Evolutionary conservation across 495 filamentous ascomycete species (phyloP).

Genomic region (Clohesyomyces aquaticus): DNA sequence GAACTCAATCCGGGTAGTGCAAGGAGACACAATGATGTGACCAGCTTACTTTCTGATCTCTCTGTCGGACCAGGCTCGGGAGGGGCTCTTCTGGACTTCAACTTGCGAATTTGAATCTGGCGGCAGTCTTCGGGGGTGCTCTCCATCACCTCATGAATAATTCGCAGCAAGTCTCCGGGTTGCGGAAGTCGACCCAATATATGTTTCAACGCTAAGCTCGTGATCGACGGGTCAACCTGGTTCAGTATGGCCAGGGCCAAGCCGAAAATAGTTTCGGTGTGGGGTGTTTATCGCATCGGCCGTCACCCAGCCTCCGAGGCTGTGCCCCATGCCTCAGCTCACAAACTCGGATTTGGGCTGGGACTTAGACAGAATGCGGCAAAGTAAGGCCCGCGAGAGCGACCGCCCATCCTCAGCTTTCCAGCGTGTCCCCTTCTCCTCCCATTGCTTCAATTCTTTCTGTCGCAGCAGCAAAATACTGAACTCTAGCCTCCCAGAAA

Average conservation of each 20-base stretch:
- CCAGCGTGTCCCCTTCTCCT: neutral
- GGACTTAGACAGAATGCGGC: neutral
- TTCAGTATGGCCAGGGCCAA: conserved; percentile 6
- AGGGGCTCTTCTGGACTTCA: no score
- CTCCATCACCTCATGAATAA: neutral
- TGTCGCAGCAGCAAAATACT: neutral
- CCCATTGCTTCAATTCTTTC: neutral
- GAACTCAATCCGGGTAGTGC: no score
- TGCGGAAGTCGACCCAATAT: neutral
- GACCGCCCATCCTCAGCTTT: neutral
- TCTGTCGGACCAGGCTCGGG: no score
- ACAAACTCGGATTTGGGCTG: conserved; percentile 3
- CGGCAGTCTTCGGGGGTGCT: neutral
- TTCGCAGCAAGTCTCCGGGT: neutral
- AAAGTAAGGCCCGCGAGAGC: neutral
- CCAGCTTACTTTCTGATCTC: no score
- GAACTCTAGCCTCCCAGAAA: neutral
- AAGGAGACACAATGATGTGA: no score
- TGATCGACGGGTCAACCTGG: conserved; percentile 24
- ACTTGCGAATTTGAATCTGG: no score
- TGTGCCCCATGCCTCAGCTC: conserved; percentile 31
- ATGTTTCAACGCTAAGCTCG: conserved; percentile 28
- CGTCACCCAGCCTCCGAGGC: conserved; percentile 19
- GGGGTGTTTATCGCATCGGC: conserved; percentile 18
- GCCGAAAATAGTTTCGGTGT: conserved; percentile 31